Evolutionary conservation across 257 asterid genomes (phyloP).

Genomic region (Asclepias syriaca): DNA sequence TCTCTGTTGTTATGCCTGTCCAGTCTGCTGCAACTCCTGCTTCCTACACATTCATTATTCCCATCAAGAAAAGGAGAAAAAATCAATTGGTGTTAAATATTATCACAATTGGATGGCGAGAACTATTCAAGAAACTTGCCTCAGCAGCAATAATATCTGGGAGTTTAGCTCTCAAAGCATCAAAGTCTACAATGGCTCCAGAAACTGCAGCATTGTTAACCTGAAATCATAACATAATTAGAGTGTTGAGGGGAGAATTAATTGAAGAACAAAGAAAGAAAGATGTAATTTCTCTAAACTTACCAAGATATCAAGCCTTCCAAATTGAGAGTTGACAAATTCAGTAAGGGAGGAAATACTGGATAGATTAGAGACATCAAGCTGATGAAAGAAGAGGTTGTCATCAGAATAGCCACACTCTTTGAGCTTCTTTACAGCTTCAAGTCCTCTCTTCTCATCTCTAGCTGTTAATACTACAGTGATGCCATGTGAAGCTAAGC

Average conservation of each 20-base stretch:
- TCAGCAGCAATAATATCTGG: background rate
- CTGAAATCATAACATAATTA: constrained; percentile 23
- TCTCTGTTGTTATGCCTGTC: constrained; percentile 21
- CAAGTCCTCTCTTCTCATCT: constrained; percentile 34
- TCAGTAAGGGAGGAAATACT: constrained; percentile 27
- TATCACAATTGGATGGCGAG: background rate
- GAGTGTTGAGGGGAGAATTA: too few relatives aligned
- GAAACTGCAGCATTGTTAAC: constrained; percentile 54
- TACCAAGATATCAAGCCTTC: constrained; percentile 53
- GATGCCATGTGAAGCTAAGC: constrained; percentile 39
- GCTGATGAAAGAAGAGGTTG: constrained; percentile 34
- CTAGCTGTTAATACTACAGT: constrained; percentile 39
- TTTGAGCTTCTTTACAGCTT: constrained; percentile 38
- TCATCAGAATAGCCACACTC: constrained; percentile 20
- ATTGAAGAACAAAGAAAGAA: too few relatives aligned
- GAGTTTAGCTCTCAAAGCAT: constrained; percentile 14
- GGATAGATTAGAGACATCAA: constrained; percentile 32
- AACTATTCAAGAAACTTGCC: background rate
- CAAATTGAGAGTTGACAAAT: constrained; percentile 22
- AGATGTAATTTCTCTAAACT: background rate
- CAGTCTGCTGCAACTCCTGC: constrained; percentile 23
- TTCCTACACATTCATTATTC: constrained; percentile 17
- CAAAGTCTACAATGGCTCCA: constrained; percentile 34
- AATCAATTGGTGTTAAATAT: background rate
- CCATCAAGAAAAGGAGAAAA: background rate